Evolutionary conservation across 2,329 filamentous ascomycete genomes (phyloP).

Genomic region (Dothideomycetes sp.): DNA sequence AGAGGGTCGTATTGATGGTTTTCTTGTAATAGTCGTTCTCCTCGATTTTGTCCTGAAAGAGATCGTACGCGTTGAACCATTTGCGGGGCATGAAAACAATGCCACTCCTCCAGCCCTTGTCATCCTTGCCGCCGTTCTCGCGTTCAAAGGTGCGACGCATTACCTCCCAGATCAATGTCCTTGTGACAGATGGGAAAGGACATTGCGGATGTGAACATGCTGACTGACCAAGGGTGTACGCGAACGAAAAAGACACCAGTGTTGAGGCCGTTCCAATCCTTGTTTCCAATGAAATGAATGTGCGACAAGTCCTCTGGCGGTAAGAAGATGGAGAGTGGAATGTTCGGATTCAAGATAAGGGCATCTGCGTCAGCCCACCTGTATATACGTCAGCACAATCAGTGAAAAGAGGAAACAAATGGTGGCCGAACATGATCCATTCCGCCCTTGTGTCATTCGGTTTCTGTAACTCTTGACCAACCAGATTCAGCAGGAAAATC

Average conservation of each 20-base stretch:
- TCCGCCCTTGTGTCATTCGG: conserved; percentile 31
- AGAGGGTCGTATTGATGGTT: background rate
- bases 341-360: conserved; percentile 34
- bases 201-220: conserved; percentile 31
- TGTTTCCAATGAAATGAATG: conserved; percentile 29
- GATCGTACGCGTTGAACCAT: conserved; percentile 37
- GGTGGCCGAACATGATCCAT: conserved; percentile 28
- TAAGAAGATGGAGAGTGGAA: conserved; percentile 33
- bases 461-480: conserved; percentile 31
- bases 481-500: conserved; percentile 33
- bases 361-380: conserved; percentile 36
- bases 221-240: conserved; percentile 31
- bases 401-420: background rate
- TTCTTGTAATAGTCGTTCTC: background rate
- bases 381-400: background rate
- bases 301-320: conserved; percentile 29
- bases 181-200: conserved; percentile 32
- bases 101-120: conserved; percentile 15
- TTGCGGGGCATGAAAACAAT: conserved; percentile 31
- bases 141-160: conserved; percentile 21
- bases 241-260: conserved; percentile 35
- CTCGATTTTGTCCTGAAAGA: background rate
- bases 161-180: conserved; percentile 26
- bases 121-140: background rate
- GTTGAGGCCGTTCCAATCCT: conserved; percentile 35